phyloP scores from a whole-genome alignment of 73 alveolate species.

The Symbiodinium pilosum region DNA sequence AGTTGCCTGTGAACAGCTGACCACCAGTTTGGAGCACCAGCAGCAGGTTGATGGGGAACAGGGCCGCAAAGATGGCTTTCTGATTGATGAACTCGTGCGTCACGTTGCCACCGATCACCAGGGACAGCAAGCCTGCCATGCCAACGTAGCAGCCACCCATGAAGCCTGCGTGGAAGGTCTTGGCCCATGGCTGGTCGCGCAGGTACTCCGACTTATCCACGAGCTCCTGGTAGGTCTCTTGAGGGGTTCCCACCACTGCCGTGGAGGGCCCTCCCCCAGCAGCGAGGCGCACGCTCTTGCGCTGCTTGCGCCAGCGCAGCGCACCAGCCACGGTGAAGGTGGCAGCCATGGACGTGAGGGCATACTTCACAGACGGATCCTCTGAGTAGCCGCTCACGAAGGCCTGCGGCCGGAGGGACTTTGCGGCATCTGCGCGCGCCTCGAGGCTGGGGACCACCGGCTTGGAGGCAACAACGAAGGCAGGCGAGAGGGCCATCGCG shows the following conservation, averaged over 20 bases:
- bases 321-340: constrained; percentile 67
- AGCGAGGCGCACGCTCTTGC: constrained; percentile 50
- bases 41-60: constrained; percentile 90
- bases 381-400: constrained; percentile 60
- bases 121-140: constrained; percentile 74
- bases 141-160: constrained; percentile 94
- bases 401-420: constrained; percentile 23
- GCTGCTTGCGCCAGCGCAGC: constrained; percentile 72
- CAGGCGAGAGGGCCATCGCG: constrained; percentile 45
- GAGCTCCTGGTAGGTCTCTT: constrained; percentile 78
- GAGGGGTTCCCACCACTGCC: constrained; percentile 65
- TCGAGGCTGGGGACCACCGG: constrained; percentile 33
- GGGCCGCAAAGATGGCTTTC: constrained; percentile 69
- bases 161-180: constrained; percentile 83
- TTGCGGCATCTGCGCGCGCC: constrained; percentile 43
- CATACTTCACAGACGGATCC: constrained; percentile 87
- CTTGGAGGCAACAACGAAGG: constrained; percentile 47
- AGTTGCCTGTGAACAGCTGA: constrained; percentile 92
- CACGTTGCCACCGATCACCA: constrained; percentile 83
- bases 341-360: constrained; percentile 88
- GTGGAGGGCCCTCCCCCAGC: constrained; percentile 76
- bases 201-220: background rate
- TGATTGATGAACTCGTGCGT: constrained; percentile 69
- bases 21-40: constrained; percentile 83
- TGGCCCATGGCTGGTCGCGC: constrained; percentile 44